A percentile compares a stretch with the other conserved stretches of the same genome.
Conservation (phyloP, 202 grass and related monocot genomes). For the Schoenoplectus tabernaemontani region DNA sequence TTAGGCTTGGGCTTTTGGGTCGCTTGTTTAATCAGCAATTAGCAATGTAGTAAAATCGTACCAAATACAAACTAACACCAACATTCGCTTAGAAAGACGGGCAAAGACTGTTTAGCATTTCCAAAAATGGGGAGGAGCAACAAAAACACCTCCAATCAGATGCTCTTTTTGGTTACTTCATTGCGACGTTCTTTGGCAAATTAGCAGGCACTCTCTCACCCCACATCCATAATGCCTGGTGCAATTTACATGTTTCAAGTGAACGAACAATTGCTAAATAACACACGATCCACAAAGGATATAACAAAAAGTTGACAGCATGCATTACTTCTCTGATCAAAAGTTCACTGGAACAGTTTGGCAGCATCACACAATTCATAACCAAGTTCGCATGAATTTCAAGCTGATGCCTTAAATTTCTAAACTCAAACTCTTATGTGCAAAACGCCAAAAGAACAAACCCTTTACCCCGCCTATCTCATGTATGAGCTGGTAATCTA, state of each 20-base stretch:
- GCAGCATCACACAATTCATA: slow-evolving; percentile 14
- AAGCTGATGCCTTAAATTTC: slow-evolving; percentile 12
- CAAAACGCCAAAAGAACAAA: slow-evolving; percentile 40
- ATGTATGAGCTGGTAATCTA: slow-evolving; percentile 35
- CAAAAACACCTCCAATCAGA: background rate
- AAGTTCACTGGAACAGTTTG: background rate
- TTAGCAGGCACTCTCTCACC: too few species aligned
- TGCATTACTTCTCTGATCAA: slow-evolving; percentile 15
- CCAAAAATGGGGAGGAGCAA: too few species aligned
- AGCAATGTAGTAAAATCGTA: background rate
- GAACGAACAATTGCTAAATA: background rate
- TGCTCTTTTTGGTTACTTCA: background rate
- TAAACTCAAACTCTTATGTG: slow-evolving; percentile 48
- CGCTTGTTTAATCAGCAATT: background rate
- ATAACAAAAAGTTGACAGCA: slow-evolving; percentile 18
- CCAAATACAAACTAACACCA: background rate
- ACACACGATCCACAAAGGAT: background rate
- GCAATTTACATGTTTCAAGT: too few species aligned
- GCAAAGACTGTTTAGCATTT: background rate
- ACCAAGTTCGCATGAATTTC: slow-evolving; percentile 13
- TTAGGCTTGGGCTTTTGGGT: background rate
- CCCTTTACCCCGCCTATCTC: slow-evolving; percentile 23
- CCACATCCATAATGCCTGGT: background rate
- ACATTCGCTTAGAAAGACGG: background rate
- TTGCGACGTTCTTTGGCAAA: background rate